Conservation (phyloP, 768 basidiomycete species). For the Suillus hirtellus region DNA sequence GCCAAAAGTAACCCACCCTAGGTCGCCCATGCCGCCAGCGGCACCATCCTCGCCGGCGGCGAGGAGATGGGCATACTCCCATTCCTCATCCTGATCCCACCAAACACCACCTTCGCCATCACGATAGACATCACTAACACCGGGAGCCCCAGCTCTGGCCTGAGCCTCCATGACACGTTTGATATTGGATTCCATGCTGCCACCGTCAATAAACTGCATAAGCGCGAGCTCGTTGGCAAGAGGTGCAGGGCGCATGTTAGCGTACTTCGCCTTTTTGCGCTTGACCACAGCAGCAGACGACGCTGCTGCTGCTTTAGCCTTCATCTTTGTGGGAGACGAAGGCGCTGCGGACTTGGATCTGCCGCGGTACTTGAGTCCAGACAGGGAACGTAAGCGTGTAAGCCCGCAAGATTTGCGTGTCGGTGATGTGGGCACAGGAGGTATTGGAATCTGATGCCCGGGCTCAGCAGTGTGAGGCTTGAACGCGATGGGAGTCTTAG, state of each 20-base stretch:
- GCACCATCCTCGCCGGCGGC: conserved; percentile 34
- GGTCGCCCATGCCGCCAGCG: conserved; percentile 29
- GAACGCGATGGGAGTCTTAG: conserved; percentile 39
- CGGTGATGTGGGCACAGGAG: conserved; percentile 12
- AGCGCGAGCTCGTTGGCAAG: conserved; percentile 67
- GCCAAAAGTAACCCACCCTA: conserved; percentile 47
- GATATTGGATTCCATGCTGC: conserved; percentile 53
- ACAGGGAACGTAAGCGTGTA: conserved; percentile 53
- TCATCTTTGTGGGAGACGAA: conserved; percentile 28
- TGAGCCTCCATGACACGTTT: conserved; percentile 55
- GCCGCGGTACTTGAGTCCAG: conserved; percentile 42
- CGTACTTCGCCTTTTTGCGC: conserved; percentile 55
- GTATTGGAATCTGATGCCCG: conserved; percentile 23
- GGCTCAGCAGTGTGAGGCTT: conserved; percentile 11
- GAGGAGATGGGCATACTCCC: conserved; percentile 67
- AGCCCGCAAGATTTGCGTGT: conserved; percentile 31
- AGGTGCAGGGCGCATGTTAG: conserved; percentile 42
- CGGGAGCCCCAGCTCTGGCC: conserved; percentile 42
- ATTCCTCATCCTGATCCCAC: conserved; percentile 72
- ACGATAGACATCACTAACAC: conserved; percentile 54
- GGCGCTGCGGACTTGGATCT: conserved; percentile 39
- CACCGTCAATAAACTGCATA: conserved; percentile 71
- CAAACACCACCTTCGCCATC: conserved; percentile 65
- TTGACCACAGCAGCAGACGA: conserved; percentile 39
- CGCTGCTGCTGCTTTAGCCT: conserved; percentile 16